Evolutionary conservation across 1,139 yeast genomes (phyloP), one percentile per base, ranked within the genome.

Genomic region (Saccharomycopsis phalli): DNA sequence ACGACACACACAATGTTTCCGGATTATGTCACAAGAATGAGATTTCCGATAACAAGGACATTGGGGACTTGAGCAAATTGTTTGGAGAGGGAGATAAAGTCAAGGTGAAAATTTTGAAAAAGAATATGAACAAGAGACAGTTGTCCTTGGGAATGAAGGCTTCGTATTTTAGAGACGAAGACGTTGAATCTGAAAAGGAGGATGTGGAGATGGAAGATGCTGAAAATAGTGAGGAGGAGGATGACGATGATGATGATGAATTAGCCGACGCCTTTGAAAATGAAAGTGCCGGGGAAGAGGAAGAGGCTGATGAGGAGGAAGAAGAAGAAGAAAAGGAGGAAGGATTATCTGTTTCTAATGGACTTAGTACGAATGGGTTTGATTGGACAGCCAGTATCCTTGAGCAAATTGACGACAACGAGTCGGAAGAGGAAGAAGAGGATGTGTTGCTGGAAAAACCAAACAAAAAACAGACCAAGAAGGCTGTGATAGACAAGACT

Each of bases 361-460:
- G 94, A n/a, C 69, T 86, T 45, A 75, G 87, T 29, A 77, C 93
- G 34, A 74, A 76, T 52, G 94, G 91, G 4, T 86, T 87, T 53
- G 95, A 87, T 59, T 88, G 96, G 96, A 82, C 94, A 38, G 94
- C 94, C 4, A 79, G 86, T 34, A 78, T 86, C 50, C 68, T 86
- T 48, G 94, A 82, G 53, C 94, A 83, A 61, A 81, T 80, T 20
- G 77, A 71, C 47, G 80, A 71, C 16, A 71, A 61, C 2, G 71
- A 63, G 11, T 68, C 69, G 3, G 68, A 72, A 1, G 69, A 68
- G 6, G 79, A 73, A 14, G 80, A 74, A 4, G 64, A 61, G 4
- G 58, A 54, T 7, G 71, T 71, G 49, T 67, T 69, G 33, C 65
- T 64, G 46, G 61, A 63, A 14, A 52, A 50, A 42, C 49, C 50